Percentiles rank a stretch among this genome's conserved stretches.
These are phyloP conservation scores for Pseudogymnoascus sp. DNA, from an alignment of 2,329 filamentous ascomycete genomes.

Conservation along the genomic window DNA sequence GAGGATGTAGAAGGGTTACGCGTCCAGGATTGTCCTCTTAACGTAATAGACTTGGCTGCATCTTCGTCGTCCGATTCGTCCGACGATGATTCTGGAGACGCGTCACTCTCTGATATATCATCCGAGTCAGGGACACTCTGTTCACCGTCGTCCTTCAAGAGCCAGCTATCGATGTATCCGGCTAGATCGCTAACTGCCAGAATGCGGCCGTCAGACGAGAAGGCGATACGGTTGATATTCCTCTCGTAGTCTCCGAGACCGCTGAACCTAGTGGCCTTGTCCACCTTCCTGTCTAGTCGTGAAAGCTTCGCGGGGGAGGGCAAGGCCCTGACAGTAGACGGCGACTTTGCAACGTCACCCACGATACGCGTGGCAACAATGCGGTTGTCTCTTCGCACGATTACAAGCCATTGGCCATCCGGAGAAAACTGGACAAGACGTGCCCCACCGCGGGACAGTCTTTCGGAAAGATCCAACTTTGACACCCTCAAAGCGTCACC, in stretches of 20 bases:
- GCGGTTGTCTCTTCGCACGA: conserved; percentile 53
- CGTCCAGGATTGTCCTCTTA: conserved; percentile 63
- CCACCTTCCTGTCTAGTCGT: conserved; percentile 45
- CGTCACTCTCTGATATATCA: conserved; percentile 27
- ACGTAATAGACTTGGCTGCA: conserved; percentile 36
- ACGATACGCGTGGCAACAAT: conserved; percentile 45
- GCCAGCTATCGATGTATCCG: conserved; percentile 82
- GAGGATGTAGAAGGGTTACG: conserved; percentile 61
- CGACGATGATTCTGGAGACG: conserved; percentile 28
- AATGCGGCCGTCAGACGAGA: conserved; percentile 72
- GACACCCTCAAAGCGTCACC: conserved; percentile 59
- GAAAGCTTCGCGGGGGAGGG: conserved; percentile 38
- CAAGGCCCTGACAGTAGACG: conserved; percentile 35
- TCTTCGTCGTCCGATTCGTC: conserved; percentile 38
- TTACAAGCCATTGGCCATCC: conserved; percentile 59
- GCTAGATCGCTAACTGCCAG: conserved; percentile 73
- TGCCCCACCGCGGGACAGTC: conserved; percentile 54
- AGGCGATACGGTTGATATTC: conserved; percentile 63
- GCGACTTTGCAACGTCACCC: conserved; percentile 25
- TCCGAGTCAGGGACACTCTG: conserved; percentile 27
- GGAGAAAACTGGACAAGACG: conserved; percentile 61
- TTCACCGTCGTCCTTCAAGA: conserved; percentile 40
- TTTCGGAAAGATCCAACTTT: conserved; percentile 56
- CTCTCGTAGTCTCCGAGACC: conserved; percentile 69
- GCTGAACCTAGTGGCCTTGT: conserved; percentile 50